Percentiles rank a stretch among this genome's conserved stretches.
phyloP scores from a whole-genome alignment of 2,329 filamentous ascomycete species.

The Neophaeococcomyces mojaviensis region DNA sequence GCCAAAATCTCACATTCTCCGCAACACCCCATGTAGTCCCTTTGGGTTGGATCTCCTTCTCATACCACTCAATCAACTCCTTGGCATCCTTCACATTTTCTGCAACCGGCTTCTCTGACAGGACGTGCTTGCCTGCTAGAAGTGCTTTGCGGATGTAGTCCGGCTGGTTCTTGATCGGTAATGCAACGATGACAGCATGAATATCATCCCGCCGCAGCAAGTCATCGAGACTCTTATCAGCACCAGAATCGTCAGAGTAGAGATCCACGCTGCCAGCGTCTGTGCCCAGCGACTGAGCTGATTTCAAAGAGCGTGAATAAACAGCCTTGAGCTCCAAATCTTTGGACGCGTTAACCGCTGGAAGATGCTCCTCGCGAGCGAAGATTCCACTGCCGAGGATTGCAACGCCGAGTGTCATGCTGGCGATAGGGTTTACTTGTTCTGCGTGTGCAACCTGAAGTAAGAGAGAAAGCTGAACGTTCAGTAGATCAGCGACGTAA shows the following conservation, averaged over 20 bases:
- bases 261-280: constrained; percentile 38
- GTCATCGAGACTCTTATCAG: constrained; percentile 38
- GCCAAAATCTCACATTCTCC: constrained; percentile 51
- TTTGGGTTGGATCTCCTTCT: constrained; percentile 32
- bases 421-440: not conserved
- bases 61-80: constrained; percentile 46
- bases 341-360: constrained; percentile 42
- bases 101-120: constrained; percentile 52
- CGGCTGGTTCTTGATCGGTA: constrained; percentile 48
- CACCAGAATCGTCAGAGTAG: constrained; percentile 48
- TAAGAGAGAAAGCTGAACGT: not conserved
- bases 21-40: constrained; percentile 43
- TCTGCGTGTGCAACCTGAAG: not conserved
- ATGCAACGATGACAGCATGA: constrained; percentile 45
- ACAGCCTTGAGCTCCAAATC: constrained; percentile 47
- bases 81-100: constrained; percentile 46
- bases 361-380: constrained; percentile 50
- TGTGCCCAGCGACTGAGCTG: constrained; percentile 39
- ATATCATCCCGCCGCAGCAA: constrained; percentile 44
- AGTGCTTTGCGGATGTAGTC: constrained; percentile 44
- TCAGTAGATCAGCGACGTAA: no score
- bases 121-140: constrained; percentile 47
- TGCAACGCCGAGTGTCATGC: constrained; percentile 41
- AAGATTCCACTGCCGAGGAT: constrained; percentile 53
- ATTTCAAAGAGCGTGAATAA: constrained; percentile 51